Percentiles rank a stretch among this genome's conserved stretches.
Conservation (phyloP, 345 rosid genomes). For the Cardiospermum halicacabum region DNA sequence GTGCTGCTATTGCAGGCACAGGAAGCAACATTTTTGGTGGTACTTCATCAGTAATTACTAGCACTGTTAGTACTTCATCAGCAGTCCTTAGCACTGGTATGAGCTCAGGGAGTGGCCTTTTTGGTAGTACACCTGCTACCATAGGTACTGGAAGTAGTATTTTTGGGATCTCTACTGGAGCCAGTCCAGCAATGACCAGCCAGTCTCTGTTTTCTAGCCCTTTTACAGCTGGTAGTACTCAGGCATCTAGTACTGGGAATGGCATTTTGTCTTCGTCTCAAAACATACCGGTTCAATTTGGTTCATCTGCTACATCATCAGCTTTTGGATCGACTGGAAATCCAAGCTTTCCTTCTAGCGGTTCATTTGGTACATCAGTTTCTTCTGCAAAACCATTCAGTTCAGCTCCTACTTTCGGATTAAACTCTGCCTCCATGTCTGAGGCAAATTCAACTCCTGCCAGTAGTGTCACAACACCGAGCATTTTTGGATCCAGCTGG, state of each 20-base stretch:
- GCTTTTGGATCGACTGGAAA: slow-evolving; percentile 44
- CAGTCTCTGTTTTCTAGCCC: slow-evolving; percentile 44
- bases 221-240: slow-evolving; percentile 35
- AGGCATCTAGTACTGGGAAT: slow-evolving; percentile 37
- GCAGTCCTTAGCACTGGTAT: no score
- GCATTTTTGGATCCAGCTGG: slow-evolving; percentile 52
- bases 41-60: slow-evolving; percentile 25
- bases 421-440: slow-evolving; percentile 29
- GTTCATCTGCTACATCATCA: slow-evolving; percentile 45
- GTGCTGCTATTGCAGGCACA: slow-evolving; percentile 13
- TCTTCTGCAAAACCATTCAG: slow-evolving; percentile 33
- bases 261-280: slow-evolving; percentile 42
- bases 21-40: slow-evolving; percentile 25
- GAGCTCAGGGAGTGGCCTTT: slow-evolving; percentile 28
- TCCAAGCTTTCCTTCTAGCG: slow-evolving; percentile 38
- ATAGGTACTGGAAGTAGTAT: slow-evolving; percentile 30
- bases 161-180: slow-evolving; percentile 47
- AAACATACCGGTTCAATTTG: slow-evolving; percentile 45
- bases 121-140: slow-evolving; percentile 26
- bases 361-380: slow-evolving; percentile 48
- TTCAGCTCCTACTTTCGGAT: slow-evolving; percentile 49
- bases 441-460: slow-evolving; percentile 41
- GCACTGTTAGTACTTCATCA: slow-evolving; percentile 31
- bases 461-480: slow-evolving; percentile 29
- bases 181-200: slow-evolving; percentile 31